Percentiles rank a stretch among this genome's conserved stretches.
Evolutionary conservation across 202 grass and related monocot genomes (phyloP).

Genomic region (Zoysia matrella): DNA sequence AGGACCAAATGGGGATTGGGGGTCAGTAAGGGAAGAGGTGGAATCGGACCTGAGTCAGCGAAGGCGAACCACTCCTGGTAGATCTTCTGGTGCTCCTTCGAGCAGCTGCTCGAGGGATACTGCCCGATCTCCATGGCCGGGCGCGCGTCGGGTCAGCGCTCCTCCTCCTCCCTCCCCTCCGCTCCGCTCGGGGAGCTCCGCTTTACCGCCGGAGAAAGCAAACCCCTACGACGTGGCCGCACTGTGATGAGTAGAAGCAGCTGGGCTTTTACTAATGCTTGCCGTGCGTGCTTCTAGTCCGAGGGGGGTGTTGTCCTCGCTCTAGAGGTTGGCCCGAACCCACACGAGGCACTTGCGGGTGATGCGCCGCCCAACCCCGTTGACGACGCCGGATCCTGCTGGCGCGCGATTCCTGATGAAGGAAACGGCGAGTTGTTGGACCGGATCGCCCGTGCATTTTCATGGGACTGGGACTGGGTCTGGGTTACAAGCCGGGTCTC

Average conservation of each 20-base stretch:
- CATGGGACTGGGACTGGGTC: too few species aligned
- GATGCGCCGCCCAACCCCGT: conserved; percentile 11
- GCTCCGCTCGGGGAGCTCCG: neutral
- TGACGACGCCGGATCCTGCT: neutral
- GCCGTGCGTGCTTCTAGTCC: neutral
- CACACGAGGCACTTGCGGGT: neutral
- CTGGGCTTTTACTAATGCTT: neutral
- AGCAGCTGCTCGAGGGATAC: conserved; percentile 55
- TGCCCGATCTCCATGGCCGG: conserved; percentile 85
- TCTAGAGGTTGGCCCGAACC: conserved; percentile 21
- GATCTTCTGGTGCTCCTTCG: conserved; percentile 86
- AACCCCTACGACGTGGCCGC: conserved; percentile 44
- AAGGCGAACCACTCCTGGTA: conserved; percentile 90
- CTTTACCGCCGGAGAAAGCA: conserved; percentile 46
- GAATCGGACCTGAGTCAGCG: conserved; percentile 76
- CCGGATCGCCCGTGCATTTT: neutral
- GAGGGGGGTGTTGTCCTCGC: too few species aligned
- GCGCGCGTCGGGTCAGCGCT: neutral
- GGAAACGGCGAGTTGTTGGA: neutral
- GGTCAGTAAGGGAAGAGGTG: neutral
- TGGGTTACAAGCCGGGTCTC: too few species aligned
- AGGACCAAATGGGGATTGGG: neutral
- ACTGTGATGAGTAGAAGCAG: conserved; percentile 13
- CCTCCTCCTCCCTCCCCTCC: neutral
- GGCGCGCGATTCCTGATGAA: neutral